Evolutionary conservation across 2,329 filamentous ascomycete genomes (phyloP).

Genomic region (Botryotinia narcissicola): DNA sequence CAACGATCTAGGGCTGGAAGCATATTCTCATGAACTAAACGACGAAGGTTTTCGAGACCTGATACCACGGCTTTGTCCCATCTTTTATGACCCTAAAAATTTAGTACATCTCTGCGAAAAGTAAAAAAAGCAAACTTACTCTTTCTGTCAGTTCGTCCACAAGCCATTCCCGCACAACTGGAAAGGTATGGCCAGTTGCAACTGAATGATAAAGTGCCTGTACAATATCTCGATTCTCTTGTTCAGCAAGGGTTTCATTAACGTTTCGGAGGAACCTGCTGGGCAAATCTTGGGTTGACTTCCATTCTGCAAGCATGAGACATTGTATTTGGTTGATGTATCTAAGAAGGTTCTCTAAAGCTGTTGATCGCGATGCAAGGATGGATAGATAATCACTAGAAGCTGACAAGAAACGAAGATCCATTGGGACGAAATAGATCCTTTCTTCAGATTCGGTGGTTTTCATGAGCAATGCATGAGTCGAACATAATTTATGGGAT

Average conservation of each 20-base stretch:
- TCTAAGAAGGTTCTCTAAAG: constrained; percentile 78
- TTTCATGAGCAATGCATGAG: constrained; percentile 67
- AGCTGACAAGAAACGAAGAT: constrained; percentile 77
- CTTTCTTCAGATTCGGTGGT: constrained; percentile 42
- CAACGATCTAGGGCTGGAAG: constrained; percentile 84
- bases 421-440: constrained; percentile 69
- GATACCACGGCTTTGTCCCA: constrained; percentile 87
- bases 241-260: constrained; percentile 69
- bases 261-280: constrained; percentile 74
- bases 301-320: constrained; percentile 80
- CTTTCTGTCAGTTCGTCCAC: constrained; percentile 78
- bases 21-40: constrained; percentile 81
- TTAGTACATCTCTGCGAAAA: constrained; percentile 22
- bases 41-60: constrained; percentile 74
- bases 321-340: constrained; percentile 80
- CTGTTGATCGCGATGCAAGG: constrained; percentile 81
- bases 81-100: constrained; percentile 74
- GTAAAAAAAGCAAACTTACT: constrained; percentile 47
- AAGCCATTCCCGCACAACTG: constrained; percentile 80
- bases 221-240: constrained; percentile 63
- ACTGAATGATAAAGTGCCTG: constrained; percentile 81
- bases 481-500: constrained; percentile 71
- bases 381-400: constrained; percentile 79
- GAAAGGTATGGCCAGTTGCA: constrained; percentile 76
- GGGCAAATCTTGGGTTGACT: constrained; percentile 76